Evolutionary conservation across 768 basidiomycete species (phyloP), one percentile per base, ranked within the genome.

Genomic region (Favolaschia claudopus): DNA sequence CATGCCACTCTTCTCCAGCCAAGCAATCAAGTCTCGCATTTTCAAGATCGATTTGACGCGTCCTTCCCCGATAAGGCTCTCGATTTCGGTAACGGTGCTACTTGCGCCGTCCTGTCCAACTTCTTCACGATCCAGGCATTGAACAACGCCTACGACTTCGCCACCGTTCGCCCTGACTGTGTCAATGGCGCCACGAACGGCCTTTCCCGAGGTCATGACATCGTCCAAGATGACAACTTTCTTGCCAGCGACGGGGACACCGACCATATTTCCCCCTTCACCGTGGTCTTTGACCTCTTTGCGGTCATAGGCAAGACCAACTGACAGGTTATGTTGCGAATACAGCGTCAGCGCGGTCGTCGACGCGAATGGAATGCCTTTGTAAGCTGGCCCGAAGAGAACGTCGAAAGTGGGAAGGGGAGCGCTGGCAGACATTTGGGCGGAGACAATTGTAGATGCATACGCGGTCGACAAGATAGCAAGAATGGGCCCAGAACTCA

Each of bases 261-360:
- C 97, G 60, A 99, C 95, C 70, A 96, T 84, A 46, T 82, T 81
- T 0, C 96, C 96, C 5, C 97, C 96, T 73, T 99, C 96, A 5
- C 96, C 96, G 67, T 99, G 96, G 62, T 92, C 91, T 72, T 99
- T 99, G 22, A 80, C 88, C 74, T 99, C 96, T 75, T 99, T 99
- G 43, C 96, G 85, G 70, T 98, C 95, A 67, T 95, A 97, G 20
- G 91, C 90, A 64, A 93, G 93, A 0, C 92, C 93, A 27, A 95
- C 86, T 31, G 76, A 58, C 37, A 86, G 79, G 5, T 77, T 75
- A 68, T 93, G 80, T 43, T 85, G 79, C 13, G 89, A 83, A 54
- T 88, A 82, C 32, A 99, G 82, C 20, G 89, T 81, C 19, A 96
- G 81, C 3, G 91, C 82, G 4, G 96, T 92, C 31, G 90, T 84